These are phyloP conservation scores for Piper longum DNA, from an alignment of 164 flowering plant species.

Conservation along the genomic window DNA sequence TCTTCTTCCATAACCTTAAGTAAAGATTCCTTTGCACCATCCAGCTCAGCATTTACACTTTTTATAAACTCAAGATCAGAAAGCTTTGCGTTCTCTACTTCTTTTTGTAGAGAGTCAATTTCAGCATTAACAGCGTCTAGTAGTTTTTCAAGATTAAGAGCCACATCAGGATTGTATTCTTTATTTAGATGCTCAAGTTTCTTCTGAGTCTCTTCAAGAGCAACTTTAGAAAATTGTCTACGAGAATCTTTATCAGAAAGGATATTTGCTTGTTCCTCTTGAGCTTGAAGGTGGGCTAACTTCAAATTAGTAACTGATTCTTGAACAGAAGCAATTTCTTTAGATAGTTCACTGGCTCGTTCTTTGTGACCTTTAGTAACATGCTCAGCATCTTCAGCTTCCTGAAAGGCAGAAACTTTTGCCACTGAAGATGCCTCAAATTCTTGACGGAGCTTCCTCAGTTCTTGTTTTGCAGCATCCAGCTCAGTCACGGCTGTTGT, in stretches of 20 bases:
- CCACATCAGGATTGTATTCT: constrained; percentile 40
- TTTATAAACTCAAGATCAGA: constrained; percentile 56
- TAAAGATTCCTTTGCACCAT: constrained; percentile 64
- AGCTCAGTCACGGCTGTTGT: constrained; percentile 38
- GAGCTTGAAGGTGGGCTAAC: constrained; percentile 45
- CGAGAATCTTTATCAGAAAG: constrained; percentile 47
- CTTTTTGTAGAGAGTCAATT: constrained; percentile 32
- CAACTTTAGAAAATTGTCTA: constrained; percentile 36
- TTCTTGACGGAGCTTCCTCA: constrained; percentile 51
- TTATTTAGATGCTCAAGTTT: constrained; percentile 41
- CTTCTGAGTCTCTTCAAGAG: constrained; percentile 41
- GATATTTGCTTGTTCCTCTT: constrained; percentile 46
- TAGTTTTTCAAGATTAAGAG: constrained; percentile 32
- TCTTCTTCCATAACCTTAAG: constrained; percentile 78
- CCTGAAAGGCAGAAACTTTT: constrained; percentile 40
- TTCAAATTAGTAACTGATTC: constrained; percentile 50
- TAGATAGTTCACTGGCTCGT: constrained; percentile 43
- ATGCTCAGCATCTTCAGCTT: constrained; percentile 45
- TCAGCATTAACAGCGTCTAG: constrained; percentile 38
- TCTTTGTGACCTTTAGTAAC: constrained; percentile 41
- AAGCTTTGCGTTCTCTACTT: constrained; percentile 44
- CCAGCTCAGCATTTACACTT: constrained; percentile 53
- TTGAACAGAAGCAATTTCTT: constrained; percentile 43
- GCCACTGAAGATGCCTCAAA: constrained; percentile 41
- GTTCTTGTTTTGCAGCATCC: constrained; percentile 66